These are phyloP conservation scores for Aristolochia contorta DNA, from an alignment of 164 flowering plant species.

Conservation along the genomic window DNA sequence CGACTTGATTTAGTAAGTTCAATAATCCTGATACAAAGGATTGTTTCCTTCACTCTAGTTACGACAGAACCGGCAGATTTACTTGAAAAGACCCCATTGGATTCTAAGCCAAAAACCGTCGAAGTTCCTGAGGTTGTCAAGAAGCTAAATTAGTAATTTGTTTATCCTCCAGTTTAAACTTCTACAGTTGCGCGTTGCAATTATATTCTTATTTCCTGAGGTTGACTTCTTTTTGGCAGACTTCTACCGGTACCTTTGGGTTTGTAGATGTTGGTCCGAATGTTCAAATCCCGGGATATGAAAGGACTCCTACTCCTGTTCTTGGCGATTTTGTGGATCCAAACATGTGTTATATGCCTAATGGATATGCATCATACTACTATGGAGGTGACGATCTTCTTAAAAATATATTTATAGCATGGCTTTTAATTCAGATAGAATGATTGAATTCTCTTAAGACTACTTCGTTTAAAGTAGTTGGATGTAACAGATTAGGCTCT, in stretches of 20 bases:
- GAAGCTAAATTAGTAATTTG: constrained; percentile 29
- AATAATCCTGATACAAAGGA: neutral
- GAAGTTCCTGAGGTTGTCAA: constrained; percentile 48
- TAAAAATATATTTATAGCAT: neutral
- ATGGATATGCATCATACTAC: constrained; percentile 37
- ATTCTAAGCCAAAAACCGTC: constrained; percentile 39
- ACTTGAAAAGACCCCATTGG: constrained; percentile 53
- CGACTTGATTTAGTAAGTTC: neutral
- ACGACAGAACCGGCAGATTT: constrained; percentile 53
- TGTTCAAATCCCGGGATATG: constrained; percentile 37
- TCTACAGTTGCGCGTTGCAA: neutral
- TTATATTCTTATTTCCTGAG: neutral
- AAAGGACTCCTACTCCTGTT: constrained; percentile 29
- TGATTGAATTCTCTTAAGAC: neutral
- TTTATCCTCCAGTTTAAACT: neutral
- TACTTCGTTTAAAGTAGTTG: too few relatives aligned
- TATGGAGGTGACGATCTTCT: constrained; percentile 33
- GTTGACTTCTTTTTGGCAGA: constrained; percentile 9
- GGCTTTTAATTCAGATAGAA: neutral
- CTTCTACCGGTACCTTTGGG: constrained; percentile 30
- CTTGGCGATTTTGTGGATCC: constrained; percentile 29
- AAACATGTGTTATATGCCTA: constrained; percentile 28
- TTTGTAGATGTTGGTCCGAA: constrained; percentile 30
- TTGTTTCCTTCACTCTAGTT: constrained; percentile 25
- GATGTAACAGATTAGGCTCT: neutral